Base-by-base conservation (phyloP, 176 grass and related monocot genomes). In the Metroxylon sagu region DNA sequence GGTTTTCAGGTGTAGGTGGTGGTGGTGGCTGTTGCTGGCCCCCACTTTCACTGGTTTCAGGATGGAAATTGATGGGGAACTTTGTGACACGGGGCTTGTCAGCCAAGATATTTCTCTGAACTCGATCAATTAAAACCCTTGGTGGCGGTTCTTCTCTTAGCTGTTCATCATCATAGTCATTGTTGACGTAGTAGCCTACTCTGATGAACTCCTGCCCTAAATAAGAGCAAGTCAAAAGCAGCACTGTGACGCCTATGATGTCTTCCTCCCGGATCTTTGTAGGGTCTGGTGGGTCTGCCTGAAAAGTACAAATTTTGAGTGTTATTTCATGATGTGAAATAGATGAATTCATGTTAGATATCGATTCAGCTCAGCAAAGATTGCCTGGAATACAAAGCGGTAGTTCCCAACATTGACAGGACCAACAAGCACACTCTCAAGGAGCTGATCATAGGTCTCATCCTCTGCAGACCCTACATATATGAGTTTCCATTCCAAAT, bases 391-490 rank as follows among this genome's bases (percentile, higher is more conserved):
- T 4, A 98, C 79, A 0, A 98, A 98, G 64, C 87, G 93, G 73
- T 98, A 98, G 52, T 89, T 98, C 51, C 93, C 93, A 57, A 91
- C 87, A 67, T 92, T 98, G 70, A 98, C 87, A 14, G 93, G 93
- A 29, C 87, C 93, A 76, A 98, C 93, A 76, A 98, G 78, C 17
- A 92, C 93, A 3, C 93, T 98, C 58, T 98, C 93, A 68, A 98
- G 81, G 50, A 88, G 83, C 50, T 98, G 93, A 50, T 98, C 93
- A 30, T 92, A 98, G 57, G 82, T 92, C 66, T 98, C 93, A 26
- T 98, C 93, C 83, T 98, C 93, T 43, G 93, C 93, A 25, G 93
- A 98, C 68, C 93, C 93, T 53, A 98, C 93, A 54, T 98, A 98
- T 58, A 77, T 83, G 53, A 98, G 87, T 65, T 98, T 98, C 93